Evolutionary conservation across 2,329 filamentous ascomycete genomes (phyloP).

Genomic region (Aurifilum marmelostoma): DNA sequence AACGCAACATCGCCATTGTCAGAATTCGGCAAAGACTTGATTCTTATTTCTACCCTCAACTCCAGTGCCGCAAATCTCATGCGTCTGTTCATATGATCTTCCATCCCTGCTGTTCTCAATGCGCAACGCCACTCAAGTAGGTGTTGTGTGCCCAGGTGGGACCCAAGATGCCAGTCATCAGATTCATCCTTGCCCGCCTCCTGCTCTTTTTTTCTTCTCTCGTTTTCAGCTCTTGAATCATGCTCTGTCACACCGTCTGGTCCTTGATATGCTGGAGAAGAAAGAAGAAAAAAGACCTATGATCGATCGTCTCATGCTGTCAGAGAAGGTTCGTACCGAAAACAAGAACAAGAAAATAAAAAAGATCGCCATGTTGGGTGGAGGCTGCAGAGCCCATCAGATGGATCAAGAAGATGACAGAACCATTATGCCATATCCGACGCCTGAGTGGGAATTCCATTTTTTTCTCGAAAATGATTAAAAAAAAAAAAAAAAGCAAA

Average conservation of each 20-base stretch:
- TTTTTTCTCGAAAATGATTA: not conserved
- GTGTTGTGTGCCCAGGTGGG: not conserved
- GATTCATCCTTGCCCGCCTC: conserved; percentile 16
- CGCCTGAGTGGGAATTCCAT: conserved; percentile 4
- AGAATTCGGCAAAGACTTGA: not conserved
- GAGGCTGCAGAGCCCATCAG: conserved; percentile 2
- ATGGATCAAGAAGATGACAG: conserved; percentile 15
- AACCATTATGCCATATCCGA: conserved; percentile 17
- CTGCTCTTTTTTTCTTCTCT: conserved; percentile 6
- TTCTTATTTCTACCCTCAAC: conserved; percentile 27
- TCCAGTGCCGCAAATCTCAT: conserved; percentile 18
- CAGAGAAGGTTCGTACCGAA: conserved; percentile 7
- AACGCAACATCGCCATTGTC: not conserved
- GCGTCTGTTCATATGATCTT: conserved; percentile 13
- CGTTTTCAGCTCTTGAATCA: not conserved
- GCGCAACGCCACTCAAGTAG: conserved; percentile 10
- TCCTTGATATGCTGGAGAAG: not conserved
- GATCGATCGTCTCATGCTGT: conserved; percentile 5
- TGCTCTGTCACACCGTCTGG: not conserved
- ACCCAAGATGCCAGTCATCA: conserved; percentile 18
- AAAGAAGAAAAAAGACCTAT: not conserved
- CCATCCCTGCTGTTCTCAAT: conserved; percentile 20
- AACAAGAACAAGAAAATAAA: not conserved
- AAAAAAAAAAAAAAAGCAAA: not conserved
- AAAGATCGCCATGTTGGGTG: not conserved